Base-by-base conservation (phyloP, 805 yeast genomes). In the Wickerhamomyces canadensis region DNA sequence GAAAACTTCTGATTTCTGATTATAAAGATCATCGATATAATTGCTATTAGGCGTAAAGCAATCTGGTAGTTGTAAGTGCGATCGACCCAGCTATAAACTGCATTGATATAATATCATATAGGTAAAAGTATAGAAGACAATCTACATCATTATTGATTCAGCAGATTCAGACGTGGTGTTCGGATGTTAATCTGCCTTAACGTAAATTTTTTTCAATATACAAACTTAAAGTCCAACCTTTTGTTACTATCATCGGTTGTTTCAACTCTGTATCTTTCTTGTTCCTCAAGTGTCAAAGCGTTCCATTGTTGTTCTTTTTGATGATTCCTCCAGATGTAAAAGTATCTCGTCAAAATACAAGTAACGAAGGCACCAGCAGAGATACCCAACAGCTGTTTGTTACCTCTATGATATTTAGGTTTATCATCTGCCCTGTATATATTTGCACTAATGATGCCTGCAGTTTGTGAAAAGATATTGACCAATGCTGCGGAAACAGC, bases 401-500 rank as follows among this genome's bases (percentile, higher is more conserved):
- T 79, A 30, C 88, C 91, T 17, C 70, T 57, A 28, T 67, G 67
- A 51, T 83, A 83, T 24, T 67, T 50, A 1, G 89, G 89, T 29
- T 61, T 61, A 51, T 82, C 89, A 30, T 67, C 70, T 1, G 54
- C 52, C 33, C 79, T 57, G 55, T 81, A 82, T 6, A 82, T 67
- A 48, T 80, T 74, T 7, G 78, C 61, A 3, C 76, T 61, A 9
- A 72, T 60, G 34, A 82, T 76, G 15, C 64, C 56, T 1, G 78
- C 81, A 0, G 75, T 62, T 51, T 82, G 88, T 1, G 74, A 75
- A 53, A 68, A 71, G 67, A 80, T 78, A 49, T 80, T 82, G 51
- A 74, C 79, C 33, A 81, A 40, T 0, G 87, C 78, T 0, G 85
- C 75, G 12, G 81, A 69, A 5, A 81, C 77, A 0, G 87, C 74